Evolutionary conservation across 768 basidiomycete species (phyloP).

Genomic region (Lactarius sp.): DNA sequence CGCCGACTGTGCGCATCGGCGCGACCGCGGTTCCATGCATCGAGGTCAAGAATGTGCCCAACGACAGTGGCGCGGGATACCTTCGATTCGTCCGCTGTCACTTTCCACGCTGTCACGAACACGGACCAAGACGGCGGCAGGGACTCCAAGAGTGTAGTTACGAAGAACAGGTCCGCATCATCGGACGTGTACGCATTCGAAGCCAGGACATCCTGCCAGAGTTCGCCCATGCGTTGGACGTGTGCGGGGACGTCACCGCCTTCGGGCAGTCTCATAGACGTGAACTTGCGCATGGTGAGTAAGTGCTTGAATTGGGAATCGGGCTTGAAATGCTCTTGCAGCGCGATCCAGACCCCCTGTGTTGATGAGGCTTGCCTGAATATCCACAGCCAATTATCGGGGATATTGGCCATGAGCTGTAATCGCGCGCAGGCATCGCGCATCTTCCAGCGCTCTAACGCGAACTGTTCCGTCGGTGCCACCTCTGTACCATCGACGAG

Average conservation of each 20-base stretch:
- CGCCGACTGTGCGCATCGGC: constrained; percentile 9
- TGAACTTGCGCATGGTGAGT: constrained; percentile 18
- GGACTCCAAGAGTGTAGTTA: constrained; percentile 9
- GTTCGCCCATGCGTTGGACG: constrained; percentile 20
- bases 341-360: constrained; percentile 10
- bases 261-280: neutral
- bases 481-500: constrained; percentile 17
- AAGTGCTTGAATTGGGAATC: constrained; percentile 16
- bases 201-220: constrained; percentile 20
- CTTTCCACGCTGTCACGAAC: constrained; percentile 15
- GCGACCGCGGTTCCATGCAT: constrained; percentile 21
- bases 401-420: constrained; percentile 16
- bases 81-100: neutral
- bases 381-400: constrained; percentile 16
- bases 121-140: constrained; percentile 19
- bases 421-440: constrained; percentile 19
- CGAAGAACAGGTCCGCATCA: constrained; percentile 11
- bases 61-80: constrained; percentile 1
- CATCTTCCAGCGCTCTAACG: constrained; percentile 13
- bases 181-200: constrained; percentile 1
- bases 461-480: neutral
- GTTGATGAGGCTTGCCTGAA: neutral
- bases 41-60: constrained; percentile 17
- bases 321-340: constrained; percentile 17
- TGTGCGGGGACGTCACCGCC: constrained; percentile 17